phyloP scores from a whole-genome alignment of 2,329 filamentous ascomycete genomes.

The Leptographium wingfieldii region DNA sequence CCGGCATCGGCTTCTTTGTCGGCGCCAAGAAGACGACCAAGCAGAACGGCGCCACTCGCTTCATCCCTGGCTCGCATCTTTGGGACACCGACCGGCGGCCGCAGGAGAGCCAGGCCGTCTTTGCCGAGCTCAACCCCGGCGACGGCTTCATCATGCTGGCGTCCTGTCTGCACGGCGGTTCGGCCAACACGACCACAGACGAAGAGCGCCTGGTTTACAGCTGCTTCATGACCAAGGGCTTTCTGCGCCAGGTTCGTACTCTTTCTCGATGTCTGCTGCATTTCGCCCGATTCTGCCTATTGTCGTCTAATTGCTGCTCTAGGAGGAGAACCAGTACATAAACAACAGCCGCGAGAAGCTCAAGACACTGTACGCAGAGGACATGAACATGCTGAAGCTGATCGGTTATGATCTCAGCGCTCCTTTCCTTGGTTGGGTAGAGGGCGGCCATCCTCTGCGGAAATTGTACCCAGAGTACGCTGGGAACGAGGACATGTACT shows the following conservation, averaged over 20 bases:
- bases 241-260: constrained; percentile 2
- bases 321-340: constrained; percentile 16
- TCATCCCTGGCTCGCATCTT: constrained; percentile 24
- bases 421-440: constrained; percentile 9
- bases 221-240: constrained; percentile 5
- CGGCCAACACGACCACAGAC: constrained; percentile 15
- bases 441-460: constrained; percentile 12
- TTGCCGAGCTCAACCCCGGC: constrained; percentile 14
- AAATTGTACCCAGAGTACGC: neutral
- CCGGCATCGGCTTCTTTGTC: constrained; percentile 21
- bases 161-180: constrained; percentile 16
- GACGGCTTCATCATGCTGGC: constrained; percentile 15
- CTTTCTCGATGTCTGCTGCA: neutral
- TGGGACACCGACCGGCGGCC: constrained; percentile 16
- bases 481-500: constrained; percentile 5
- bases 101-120: constrained; percentile 6
- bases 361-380: constrained; percentile 1
- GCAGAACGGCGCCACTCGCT: constrained; percentile 23
- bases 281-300: neutral
- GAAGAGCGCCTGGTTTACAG: constrained; percentile 6
- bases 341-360: constrained; percentile 11
- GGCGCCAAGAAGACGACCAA: constrained; percentile 18
- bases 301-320: neutral
- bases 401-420: constrained; percentile 16
- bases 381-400: constrained; percentile 13